These are phyloP conservation scores for Blastobotrys chiropterorum DNA, from an alignment of 805 yeast species.

Conservation along the genomic window DNA sequence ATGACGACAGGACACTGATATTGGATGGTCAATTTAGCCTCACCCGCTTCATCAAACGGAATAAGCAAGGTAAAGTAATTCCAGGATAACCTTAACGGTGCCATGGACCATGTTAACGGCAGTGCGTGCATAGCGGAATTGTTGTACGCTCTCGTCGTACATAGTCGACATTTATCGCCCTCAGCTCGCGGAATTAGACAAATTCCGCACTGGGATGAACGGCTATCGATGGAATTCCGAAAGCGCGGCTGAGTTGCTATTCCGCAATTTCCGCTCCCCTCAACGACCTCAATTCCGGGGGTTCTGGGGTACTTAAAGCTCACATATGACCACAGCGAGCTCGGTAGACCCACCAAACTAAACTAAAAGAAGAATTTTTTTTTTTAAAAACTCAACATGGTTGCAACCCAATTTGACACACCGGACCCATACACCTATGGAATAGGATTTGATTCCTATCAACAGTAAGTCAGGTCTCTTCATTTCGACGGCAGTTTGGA, in stretches of 20 bases:
- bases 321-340: not conserved
- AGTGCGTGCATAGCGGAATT: too few relatives aligned
- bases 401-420: constrained; percentile 14
- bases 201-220: not conserved
- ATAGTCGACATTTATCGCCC: too few relatives aligned
- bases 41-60: too few relatives aligned
- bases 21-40: too few relatives aligned
- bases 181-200: not conserved
- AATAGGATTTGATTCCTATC: constrained; percentile 22
- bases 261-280: not conserved
- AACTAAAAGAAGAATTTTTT: not conserved
- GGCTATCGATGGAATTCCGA: not conserved
- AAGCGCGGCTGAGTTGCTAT: not conserved
- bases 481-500: not conserved
- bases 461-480: constrained; percentile 12
- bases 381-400: constrained; percentile 10
- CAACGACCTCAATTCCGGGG: not conserved
- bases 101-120: too few relatives aligned
- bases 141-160: too few relatives aligned
- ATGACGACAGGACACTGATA: too few relatives aligned
- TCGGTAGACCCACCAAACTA: too few relatives aligned
- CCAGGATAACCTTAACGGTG: too few relatives aligned
- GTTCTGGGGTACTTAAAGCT: not conserved
- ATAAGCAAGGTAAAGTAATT: too few relatives aligned
- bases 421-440: constrained; percentile 20